Evolutionary conservation across 345 rosid genomes (phyloP).

Genomic region (Bruguiera gymnorhiza): DNA sequence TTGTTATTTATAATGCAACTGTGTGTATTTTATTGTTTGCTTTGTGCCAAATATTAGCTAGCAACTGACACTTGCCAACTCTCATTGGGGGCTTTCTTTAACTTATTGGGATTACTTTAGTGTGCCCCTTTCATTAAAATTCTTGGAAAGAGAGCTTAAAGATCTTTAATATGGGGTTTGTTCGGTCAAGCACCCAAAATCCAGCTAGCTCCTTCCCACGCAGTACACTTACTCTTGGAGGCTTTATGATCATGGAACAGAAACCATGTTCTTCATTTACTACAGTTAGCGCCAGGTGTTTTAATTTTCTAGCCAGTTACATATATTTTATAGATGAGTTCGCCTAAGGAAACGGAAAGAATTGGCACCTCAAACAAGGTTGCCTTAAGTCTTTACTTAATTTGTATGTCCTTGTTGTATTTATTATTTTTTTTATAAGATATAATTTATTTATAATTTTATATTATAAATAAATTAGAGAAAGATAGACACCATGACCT

Average conservation of each 20-base stretch:
- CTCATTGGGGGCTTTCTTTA: constrained; percentile 27
- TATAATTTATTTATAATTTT: too few species aligned
- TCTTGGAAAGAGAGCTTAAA: constrained; percentile 44
- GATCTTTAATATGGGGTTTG: constrained; percentile 36
- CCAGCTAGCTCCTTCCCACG: constrained; percentile 24
- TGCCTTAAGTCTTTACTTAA: too few species aligned
- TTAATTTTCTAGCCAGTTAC: background rate
- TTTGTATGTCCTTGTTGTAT: too few species aligned
- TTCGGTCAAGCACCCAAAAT: constrained; percentile 49
- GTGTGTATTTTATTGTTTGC: background rate
- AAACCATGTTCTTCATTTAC: constrained; percentile 15
- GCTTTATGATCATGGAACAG: constrained; percentile 1
- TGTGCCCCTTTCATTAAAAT: constrained; percentile 23
- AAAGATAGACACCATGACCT: too few species aligned
- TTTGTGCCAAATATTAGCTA: constrained; percentile 30
- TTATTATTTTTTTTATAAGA: too few species aligned
- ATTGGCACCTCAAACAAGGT: too few species aligned
- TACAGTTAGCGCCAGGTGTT: background rate
- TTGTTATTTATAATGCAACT: too few species aligned
- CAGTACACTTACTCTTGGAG: constrained; percentile 16
- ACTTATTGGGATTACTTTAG: constrained; percentile 18
- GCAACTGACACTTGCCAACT: constrained; percentile 76
- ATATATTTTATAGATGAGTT: background rate
- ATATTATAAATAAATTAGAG: too few species aligned
- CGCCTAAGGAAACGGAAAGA: background rate